Evolutionary conservation across 2,329 filamentous ascomycete genomes (phyloP).

Genomic region (Penicillium capsulatum): DNA sequence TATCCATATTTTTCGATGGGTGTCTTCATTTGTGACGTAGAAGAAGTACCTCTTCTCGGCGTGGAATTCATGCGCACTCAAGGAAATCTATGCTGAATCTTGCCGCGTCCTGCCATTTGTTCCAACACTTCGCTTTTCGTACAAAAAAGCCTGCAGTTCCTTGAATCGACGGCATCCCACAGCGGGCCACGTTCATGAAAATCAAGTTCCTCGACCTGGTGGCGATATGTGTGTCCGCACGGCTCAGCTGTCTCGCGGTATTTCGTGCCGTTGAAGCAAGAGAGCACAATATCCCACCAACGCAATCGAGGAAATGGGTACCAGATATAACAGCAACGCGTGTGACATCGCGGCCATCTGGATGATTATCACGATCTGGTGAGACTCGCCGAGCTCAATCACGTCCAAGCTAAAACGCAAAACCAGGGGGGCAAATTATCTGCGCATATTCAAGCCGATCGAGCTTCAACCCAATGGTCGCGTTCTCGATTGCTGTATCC

Average conservation of each 20-base stretch:
- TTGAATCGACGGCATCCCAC: too few species aligned
- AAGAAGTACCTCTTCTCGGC: too few species aligned
- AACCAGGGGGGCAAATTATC: conserved; percentile 52
- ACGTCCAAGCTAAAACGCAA: neutral
- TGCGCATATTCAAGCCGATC: conserved; percentile 60
- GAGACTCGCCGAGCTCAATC: neutral
- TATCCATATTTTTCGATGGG: too few species aligned
- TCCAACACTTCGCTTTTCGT: too few species aligned
- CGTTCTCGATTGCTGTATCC: conserved; percentile 64
- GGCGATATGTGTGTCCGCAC: conserved; percentile 55
- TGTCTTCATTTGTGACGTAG: too few species aligned
- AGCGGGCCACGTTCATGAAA: conserved; percentile 68
- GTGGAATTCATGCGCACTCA: too few species aligned
- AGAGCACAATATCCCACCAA: conserved; percentile 49
- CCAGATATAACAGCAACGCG: conserved; percentile 63
- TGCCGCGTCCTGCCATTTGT: too few species aligned
- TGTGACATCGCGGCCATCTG: conserved; percentile 64
- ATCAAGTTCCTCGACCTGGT: conserved; percentile 59
- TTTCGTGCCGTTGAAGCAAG: conserved; percentile 64
- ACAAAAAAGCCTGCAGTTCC: too few species aligned
- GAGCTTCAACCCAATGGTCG: conserved; percentile 61
- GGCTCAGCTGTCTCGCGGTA: conserved; percentile 58
- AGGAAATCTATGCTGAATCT: too few species aligned
- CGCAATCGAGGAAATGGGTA: conserved; percentile 26
- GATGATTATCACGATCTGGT: conserved; percentile 66